Evolutionary conservation across 2,329 filamentous ascomycete species (phyloP).

Genomic region (Metarhizium sp.): DNA sequence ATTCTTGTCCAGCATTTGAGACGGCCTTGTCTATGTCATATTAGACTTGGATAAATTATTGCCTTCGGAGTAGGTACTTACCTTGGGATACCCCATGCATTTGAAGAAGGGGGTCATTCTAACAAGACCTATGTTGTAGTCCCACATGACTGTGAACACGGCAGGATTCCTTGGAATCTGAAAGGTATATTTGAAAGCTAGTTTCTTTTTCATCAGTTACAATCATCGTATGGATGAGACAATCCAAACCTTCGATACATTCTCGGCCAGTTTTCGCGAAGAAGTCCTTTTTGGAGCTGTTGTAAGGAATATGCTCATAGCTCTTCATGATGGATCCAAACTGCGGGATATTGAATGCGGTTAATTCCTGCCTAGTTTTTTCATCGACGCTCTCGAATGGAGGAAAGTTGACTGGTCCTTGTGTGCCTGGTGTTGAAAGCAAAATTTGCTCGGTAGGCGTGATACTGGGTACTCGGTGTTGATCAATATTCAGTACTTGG

Average conservation of each 20-base stretch:
- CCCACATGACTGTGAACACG: slow-evolving; percentile 82
- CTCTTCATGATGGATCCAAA: slow-evolving; percentile 52
- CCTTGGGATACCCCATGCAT: slow-evolving; percentile 79
- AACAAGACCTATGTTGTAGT: slow-evolving; percentile 90
- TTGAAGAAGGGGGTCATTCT: slow-evolving; percentile 95
- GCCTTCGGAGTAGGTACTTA: slow-evolving; percentile 22
- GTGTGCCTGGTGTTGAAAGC: background rate
- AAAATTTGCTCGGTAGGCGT: background rate
- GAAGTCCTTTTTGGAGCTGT: slow-evolving; percentile 86
- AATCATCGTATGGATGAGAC: background rate
- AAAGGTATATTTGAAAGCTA: slow-evolving; percentile 82
- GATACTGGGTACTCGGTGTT: background rate
- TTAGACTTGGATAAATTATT: background rate
- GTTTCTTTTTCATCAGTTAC: background rate
- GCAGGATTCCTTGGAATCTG: slow-evolving; percentile 55
- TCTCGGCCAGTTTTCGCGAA: slow-evolving; percentile 77
- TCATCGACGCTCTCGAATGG: slow-evolving; percentile 62
- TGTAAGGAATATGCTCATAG: slow-evolving; percentile 79
- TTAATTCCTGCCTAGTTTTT: slow-evolving; percentile 46
- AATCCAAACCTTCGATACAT: slow-evolving; percentile 67
- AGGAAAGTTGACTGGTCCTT: slow-evolving; percentile 47
- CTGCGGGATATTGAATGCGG: slow-evolving; percentile 56
- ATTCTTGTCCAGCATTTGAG: slow-evolving; percentile 71
- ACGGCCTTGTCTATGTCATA: slow-evolving; percentile 64
- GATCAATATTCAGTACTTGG: background rate